Percentiles rank a stretch among this genome's conserved stretches.
Evolutionary conservation across 2,329 filamentous ascomycete genomes (phyloP).

Genomic region (Colletotrichum sp.): DNA sequence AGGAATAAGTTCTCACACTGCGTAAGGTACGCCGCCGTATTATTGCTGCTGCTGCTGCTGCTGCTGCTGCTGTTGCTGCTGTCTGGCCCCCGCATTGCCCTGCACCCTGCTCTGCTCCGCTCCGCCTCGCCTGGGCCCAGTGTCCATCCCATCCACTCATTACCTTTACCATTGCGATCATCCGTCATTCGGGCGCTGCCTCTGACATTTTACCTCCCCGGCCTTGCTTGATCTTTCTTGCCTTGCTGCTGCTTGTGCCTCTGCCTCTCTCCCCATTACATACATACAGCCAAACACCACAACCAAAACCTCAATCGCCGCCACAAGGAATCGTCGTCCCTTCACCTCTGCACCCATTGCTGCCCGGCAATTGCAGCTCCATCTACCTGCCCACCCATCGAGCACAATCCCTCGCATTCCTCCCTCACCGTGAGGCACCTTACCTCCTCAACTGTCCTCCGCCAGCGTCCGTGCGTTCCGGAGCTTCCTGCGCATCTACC

Average conservation of each 20-base stretch:
- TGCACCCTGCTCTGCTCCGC: not conserved
- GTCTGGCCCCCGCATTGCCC: not conserved
- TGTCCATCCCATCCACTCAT: not conserved
- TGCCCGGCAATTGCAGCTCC: not conserved
- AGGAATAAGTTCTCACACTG: not conserved
- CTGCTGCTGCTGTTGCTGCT: not conserved
- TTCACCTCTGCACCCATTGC: not conserved
- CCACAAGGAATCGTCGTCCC: not conserved
- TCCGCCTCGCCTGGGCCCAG: not conserved
- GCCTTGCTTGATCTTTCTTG: not conserved
- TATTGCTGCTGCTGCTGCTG: not conserved
- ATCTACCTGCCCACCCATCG: not conserved
- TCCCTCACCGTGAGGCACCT: not conserved
- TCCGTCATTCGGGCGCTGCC: not conserved
- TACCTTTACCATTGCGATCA: not conserved
- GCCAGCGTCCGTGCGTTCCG: slow-evolving; percentile 19
- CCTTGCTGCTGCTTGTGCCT: not conserved
- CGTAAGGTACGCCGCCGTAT: too few relatives aligned
- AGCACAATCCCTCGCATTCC: not conserved
- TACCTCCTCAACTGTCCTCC: not conserved
- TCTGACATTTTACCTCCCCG: not conserved
- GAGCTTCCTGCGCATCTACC: slow-evolving; percentile 19
- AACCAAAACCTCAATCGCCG: not conserved
- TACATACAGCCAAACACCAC: not conserved
- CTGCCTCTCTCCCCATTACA: not conserved